Base-by-base conservation (phyloP, 1,284 basidiomycete species). In the Sutorius eximius region DNA sequence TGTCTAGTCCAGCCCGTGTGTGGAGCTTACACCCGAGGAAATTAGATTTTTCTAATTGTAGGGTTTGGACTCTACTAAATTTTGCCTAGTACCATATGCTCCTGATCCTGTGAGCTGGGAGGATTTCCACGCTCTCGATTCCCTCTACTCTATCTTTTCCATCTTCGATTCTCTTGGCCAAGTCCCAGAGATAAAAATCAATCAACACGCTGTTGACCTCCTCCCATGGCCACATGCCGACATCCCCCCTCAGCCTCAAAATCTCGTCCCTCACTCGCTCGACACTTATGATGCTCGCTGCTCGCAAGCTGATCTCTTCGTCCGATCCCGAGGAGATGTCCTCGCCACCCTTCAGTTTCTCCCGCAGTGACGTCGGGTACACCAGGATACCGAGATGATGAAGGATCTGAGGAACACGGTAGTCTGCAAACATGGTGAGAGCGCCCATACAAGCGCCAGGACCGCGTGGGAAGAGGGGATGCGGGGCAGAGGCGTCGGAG, bases 361-460 rank as follows among this genome's bases (percentile, higher is more conserved):
- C 66, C 11, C 80, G 64, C 45, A 93, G 77, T 5, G 76, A 66
- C 0, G 77, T 70, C 3, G 89, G 82, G 70, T 93, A 93, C 1
- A 75, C 69, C 46, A 93, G 75, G 58, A 91, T 86, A 38, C 79
- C 75, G 16, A 93, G 78, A 64, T 91, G 89, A 70, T 92, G 87
- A 29, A 93, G 73, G 55, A 93, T 89, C 68, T 93, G 91, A 3
- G 90, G 91, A 8, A 93, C 87, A 42, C 90, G 83, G 69, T 93
- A 93, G 73, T 93, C 91, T 5, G 91, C 89, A 69, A 93, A 93
- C 91, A 92, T 93, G 15, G 90, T 91, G 11, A 93, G 77, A 47
- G 84, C 73, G 47, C 80, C 75, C 54, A 89, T 87, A 38, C 73
- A 70, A 27, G 87, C 75, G 5, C 86, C 87, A 16, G 65, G 63